phyloP scores from a whole-genome alignment of 108 stramenopile genomes.

The Stephanodiscus triporus region DNA sequence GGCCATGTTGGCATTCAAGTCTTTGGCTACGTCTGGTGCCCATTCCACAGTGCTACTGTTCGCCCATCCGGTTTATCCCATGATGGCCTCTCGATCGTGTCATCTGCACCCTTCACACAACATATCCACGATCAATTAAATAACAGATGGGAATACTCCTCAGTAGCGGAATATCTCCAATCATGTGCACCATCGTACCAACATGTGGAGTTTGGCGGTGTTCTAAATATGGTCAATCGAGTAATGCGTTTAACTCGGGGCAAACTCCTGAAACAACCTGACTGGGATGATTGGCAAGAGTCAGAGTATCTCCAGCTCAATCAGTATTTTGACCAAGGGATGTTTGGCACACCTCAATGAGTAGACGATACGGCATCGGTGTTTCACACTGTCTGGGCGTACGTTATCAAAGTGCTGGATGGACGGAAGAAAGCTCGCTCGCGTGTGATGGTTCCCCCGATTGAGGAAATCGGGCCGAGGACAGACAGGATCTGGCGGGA shows the following conservation, averaged over 20 bases:
- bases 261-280: not conserved
- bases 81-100: not conserved
- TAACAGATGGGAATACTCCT: no score
- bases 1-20: not conserved
- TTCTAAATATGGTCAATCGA: not conserved
- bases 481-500: no score
- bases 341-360: not conserved
- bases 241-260: not conserved
- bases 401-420: not conserved
- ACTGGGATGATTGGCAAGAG: not conserved
- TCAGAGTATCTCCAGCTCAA: not conserved
- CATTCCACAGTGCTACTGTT: not conserved
- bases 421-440: slow-evolving; percentile 12
- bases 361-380: not conserved
- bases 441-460: not conserved
- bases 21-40: not conserved
- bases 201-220: not conserved
- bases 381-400: slow-evolving; percentile 6
- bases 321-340: not conserved
- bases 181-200: no score
- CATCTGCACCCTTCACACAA: no score
- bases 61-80: not conserved
- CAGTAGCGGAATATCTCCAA: not conserved
- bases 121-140: no score
- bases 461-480: no score